Evolutionary conservation across 164 flowering plant genomes (phyloP).

Genomic region (Hamamelis virginiana): DNA sequence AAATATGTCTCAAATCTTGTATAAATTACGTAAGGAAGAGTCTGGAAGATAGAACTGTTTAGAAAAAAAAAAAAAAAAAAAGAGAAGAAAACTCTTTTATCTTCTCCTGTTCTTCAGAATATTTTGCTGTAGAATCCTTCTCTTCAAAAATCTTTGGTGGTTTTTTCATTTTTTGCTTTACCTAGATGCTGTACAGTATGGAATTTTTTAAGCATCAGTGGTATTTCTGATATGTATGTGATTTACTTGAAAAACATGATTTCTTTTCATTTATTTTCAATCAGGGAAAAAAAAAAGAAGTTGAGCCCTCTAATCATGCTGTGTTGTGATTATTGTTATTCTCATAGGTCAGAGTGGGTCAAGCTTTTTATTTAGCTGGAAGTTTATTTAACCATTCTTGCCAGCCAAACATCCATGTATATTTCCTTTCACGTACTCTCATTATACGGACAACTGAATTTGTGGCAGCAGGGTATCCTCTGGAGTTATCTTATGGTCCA

Average conservation of each 20-base stretch:
- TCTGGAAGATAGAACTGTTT: no score
- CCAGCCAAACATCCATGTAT: constrained; percentile 78
- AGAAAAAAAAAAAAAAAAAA: no score
- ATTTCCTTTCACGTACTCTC: constrained; percentile 78
- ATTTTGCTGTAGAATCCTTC: no score
- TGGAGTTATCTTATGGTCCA: constrained; percentile 94
- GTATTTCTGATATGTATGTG: not conserved
- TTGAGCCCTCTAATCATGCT: not conserved
- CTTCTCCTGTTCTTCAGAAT: no score
- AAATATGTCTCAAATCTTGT: no score
- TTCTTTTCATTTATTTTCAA: not conserved
- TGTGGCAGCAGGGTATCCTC: constrained; percentile 49
- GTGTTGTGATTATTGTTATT: constrained; percentile 12
- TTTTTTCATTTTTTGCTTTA: no score
- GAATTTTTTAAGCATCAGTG: not conserved
- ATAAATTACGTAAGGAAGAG: no score
- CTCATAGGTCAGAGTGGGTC: constrained; percentile 77
- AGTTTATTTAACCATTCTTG: constrained; percentile 95
- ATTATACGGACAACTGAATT: constrained; percentile 63
- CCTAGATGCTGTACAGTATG: no score
- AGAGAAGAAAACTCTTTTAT: no score
- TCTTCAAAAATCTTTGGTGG: no score
- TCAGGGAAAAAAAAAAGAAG: not conserved
- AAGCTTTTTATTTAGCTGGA: constrained; percentile 74
- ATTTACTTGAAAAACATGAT: constrained; percentile 1